A percentile compares a stretch with the other conserved stretches of the same genome.
Conservation (phyloP, 2,329 filamentous ascomycete species). For the Claviceps quebecensis region DNA sequence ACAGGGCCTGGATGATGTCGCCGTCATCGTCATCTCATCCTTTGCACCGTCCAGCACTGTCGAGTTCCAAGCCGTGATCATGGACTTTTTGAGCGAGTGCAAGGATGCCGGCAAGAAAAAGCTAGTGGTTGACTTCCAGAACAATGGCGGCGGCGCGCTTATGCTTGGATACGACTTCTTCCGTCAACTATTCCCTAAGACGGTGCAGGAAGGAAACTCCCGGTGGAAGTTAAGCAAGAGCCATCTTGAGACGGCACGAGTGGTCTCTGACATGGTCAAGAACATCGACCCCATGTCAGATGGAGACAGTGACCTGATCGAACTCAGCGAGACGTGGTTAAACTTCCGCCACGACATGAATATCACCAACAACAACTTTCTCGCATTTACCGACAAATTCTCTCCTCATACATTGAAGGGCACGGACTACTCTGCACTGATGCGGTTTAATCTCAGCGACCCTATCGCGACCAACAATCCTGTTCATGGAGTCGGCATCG, state of each 20-base stretch:
- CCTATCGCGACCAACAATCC: slow-evolving; percentile 22
- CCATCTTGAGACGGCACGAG: slow-evolving; percentile 29
- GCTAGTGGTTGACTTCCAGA: slow-evolving; percentile 31
- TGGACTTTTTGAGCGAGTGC: slow-evolving; percentile 22
- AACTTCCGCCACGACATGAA: slow-evolving; percentile 37
- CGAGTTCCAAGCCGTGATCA: slow-evolving; percentile 22
- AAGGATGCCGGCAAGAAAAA: slow-evolving; percentile 39
- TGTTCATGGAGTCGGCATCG: slow-evolving; percentile 6
- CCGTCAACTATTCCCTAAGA: slow-evolving; percentile 34
- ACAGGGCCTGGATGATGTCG: slow-evolving; percentile 19
- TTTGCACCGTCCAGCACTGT: slow-evolving; percentile 15
- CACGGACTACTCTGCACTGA: slow-evolving; percentile 38
- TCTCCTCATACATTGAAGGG: slow-evolving; percentile 25
- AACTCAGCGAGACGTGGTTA: slow-evolving; percentile 35
- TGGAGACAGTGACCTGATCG: slow-evolving; percentile 16
- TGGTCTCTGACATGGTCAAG: slow-evolving; percentile 28
- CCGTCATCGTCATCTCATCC: slow-evolving; percentile 13
- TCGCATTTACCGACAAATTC: slow-evolving; percentile 32
- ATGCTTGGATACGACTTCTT: slow-evolving; percentile 49
- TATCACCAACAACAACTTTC: slow-evolving; percentile 33
- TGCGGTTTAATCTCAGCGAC: slow-evolving; percentile 37
- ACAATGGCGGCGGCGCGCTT: slow-evolving; percentile 44
- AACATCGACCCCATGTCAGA: slow-evolving; percentile 32
- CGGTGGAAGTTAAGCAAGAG: slow-evolving; percentile 25
- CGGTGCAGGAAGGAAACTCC: slow-evolving; percentile 22